These are phyloP conservation scores for Allium fistulosum DNA, from an alignment of 106 monocot species.

Conservation along the genomic window DNA sequence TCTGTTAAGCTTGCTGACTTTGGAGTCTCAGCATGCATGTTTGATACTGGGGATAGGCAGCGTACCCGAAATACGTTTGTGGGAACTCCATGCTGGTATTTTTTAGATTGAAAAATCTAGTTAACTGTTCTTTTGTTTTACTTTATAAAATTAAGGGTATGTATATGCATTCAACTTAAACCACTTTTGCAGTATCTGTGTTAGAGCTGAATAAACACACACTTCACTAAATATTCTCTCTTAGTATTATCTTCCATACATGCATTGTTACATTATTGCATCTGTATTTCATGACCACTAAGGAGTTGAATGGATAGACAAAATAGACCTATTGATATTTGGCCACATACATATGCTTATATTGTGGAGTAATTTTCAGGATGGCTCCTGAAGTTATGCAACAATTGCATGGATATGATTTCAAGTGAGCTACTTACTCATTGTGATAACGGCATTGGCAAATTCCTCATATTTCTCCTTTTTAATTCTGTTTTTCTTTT, in stretches of 20 bases:
- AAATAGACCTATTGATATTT: neutral
- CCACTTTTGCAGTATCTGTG: neutral
- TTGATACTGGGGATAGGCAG: slow-evolving; percentile 91
- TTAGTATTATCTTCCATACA: no score
- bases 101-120: neutral
- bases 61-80: slow-evolving; percentile 89
- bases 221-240: no score
- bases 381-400: slow-evolving; percentile 99
- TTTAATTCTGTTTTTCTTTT: slow-evolving; percentile 1
- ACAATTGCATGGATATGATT: slow-evolving; percentile 94
- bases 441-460: neutral
- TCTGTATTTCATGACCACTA: no score
- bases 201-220: neutral
- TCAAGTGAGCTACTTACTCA: slow-evolving; percentile 46
- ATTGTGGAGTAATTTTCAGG: slow-evolving; percentile 31
- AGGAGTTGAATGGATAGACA: no score
- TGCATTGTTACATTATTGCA: no score
- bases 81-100: slow-evolving; percentile 95
- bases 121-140: neutral
- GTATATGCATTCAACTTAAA: no score
- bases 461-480: slow-evolving; percentile 2
- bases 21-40: slow-evolving; percentile 97
- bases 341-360: neutral
- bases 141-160: neutral
- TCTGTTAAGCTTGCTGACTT: slow-evolving; percentile 89